Evolutionary conservation across 2,329 filamentous ascomycete species (phyloP).

Genomic region (Rhexocercosporidium sp.): DNA sequence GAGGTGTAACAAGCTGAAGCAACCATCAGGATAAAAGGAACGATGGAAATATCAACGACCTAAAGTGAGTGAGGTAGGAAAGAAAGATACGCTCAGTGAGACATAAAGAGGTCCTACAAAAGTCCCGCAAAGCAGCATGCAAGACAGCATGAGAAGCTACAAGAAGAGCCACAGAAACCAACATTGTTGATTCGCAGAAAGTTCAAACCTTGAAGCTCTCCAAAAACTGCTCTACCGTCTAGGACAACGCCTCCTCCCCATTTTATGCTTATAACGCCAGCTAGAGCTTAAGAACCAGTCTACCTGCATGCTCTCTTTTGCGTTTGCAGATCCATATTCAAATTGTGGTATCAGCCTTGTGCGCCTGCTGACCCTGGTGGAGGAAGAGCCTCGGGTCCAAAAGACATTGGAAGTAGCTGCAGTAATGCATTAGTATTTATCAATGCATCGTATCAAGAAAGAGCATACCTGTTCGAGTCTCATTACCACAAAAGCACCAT

Average conservation of each 20-base stretch:
- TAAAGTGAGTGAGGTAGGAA: no score
- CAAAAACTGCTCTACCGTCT: not conserved
- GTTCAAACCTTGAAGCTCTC: not conserved
- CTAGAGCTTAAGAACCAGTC: not conserved
- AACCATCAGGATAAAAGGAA: no score
- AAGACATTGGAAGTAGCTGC: constrained; percentile 70
- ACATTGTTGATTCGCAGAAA: not conserved
- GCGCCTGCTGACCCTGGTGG: constrained; percentile 32
- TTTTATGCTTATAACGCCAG: not conserved
- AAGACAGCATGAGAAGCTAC: not conserved
- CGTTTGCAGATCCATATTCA: not conserved
- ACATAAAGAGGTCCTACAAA: no score
- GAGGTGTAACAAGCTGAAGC: no score
- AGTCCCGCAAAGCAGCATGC: not conserved
- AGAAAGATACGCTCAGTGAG: no score
- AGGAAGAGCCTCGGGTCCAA: constrained; percentile 64
- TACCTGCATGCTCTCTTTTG: not conserved
- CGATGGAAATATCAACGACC: no score
- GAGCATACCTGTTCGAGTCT: constrained; percentile 67
- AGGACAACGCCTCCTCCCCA: not conserved
- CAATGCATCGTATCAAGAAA: not conserved
- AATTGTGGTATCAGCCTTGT: constrained; percentile 20
- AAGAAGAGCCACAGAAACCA: not conserved
- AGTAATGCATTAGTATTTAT: constrained; percentile 12
- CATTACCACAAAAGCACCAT: constrained; percentile 73